Percentiles rank a stretch among this genome's conserved stretches.
Conservation (phyloP, 495 filamentous ascomycete species). For the Cercophora scortea region DNA sequence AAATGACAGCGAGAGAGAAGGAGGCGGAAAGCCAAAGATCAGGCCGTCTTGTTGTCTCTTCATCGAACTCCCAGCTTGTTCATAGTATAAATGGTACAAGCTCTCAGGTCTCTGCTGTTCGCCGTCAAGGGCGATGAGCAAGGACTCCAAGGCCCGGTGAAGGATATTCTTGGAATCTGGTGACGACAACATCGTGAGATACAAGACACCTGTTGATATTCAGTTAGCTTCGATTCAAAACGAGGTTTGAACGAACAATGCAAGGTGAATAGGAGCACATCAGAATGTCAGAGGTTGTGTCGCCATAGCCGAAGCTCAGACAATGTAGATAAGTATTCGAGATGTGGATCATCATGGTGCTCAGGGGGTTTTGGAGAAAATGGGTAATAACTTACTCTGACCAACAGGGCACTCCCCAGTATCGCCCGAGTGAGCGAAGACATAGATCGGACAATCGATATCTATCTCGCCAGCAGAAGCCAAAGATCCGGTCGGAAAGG, state of each 20-base stretch:
- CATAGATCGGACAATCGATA: conserved; percentile 52
- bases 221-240: conserved; percentile 37
- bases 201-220: conserved; percentile 56
- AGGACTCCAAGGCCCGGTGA: conserved; percentile 43
- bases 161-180: conserved; percentile 35
- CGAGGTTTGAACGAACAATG: conserved; percentile 7
- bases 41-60: conserved; percentile 19
- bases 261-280: conserved; percentile 38
- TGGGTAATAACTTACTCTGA: conserved; percentile 64
- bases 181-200: conserved; percentile 47
- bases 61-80: conserved; percentile 30
- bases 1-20: conserved; percentile 56
- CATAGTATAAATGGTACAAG: conserved; percentile 59
- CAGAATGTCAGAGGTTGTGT: conserved; percentile 88
- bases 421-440: conserved; percentile 73
- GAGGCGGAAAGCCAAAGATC: conserved; percentile 42
- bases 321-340: conserved; percentile 99
- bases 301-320: conserved; percentile 76
- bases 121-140: conserved; percentile 36
- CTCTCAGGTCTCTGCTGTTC: conserved; percentile 26
- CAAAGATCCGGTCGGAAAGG: conserved; percentile 52
- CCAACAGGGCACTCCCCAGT: conserved; percentile 79
- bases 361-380: conserved; percentile 10
- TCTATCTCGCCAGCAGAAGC: conserved; percentile 29
- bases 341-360: conserved; percentile 68